Base-by-base conservation (phyloP, 257 asterid genomes). In the Nicotiana otophora region DNA sequence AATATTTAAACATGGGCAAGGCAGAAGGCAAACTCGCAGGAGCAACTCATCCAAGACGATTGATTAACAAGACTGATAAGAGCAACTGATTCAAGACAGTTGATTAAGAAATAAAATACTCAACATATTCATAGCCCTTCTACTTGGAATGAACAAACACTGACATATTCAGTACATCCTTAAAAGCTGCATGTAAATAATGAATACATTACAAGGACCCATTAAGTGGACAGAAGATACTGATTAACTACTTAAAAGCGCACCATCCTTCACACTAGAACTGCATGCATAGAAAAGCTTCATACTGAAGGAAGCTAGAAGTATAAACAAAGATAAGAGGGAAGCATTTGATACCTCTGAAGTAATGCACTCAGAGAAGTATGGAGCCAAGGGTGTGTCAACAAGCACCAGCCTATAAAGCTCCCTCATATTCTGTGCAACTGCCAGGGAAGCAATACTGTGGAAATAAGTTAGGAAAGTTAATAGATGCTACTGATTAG, bases 361-460 rank as follows among this genome's bases (percentile, higher is more conserved):
- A 58, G 97, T 94, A 79, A 94, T 86, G 89, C 97, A 92, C 89
- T 92, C 97, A 0, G 98, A 94, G 91, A 94, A 94, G 87, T 94
- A 94, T 60, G 98, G 97, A 84, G 97, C 98, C 83, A 94, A 87
- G 48, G 98, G 98, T 7, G 98, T 94, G 87, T 94, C 98, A 63
- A 94, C 97, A 84, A 94, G 98, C 84, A 94, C 98, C 68, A 94
- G 90, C 69, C 97, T 92, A 86, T 94, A 94, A 61, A 94, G 97
- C 88, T 94, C 98, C 88, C 97, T 91, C 98, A 94, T 94, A 80
- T 94, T 94, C 86, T 94, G 98, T 67, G 98, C 95, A 77, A 94
- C 97, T 4, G 97, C 97, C 80, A 94, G 86, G 16, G 97, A 89
- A 60, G 97, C 97, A 88, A 94, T 94, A 87, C 98, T 94, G 92